Base-by-base conservation (phyloP, 78 protist species). In the Dictyostelium firmibasis region DNA sequence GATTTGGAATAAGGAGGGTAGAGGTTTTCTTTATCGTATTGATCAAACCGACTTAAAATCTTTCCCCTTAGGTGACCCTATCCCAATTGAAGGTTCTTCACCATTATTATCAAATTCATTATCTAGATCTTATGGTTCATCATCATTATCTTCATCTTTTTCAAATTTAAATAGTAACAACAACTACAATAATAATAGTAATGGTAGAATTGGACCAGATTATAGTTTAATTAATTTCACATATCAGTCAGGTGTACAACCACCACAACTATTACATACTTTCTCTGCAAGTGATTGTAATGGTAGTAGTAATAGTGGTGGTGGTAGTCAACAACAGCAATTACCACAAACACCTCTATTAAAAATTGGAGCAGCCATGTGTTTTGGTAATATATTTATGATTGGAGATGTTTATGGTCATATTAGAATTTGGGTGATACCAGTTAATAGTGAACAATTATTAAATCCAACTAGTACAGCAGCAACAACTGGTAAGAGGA, bases 331-430 rank as follows among this genome's bases (percentile, higher is more conserved):
- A 50, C 60, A 70, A 10, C 47, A 84, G 25, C 50, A 27, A 9
- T 5, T 53, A 16, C 62, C 25, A 35, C 29, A 79, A 23, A 47
- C n/a, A 79, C 23, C 50, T 23, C 31, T 64, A 83, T 9, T 67
- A 4, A 84, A 89, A 78, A 89, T 89, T 81, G 93, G 93, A 23
- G 94, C 94, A 31, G 94, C 94, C 9, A 81, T 47, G 72, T 89
- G 76, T n/a, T 89, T 53, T 64, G 83, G 94, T 47, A 89, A 89
- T 81, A 57, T 89, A 89, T 89, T 89, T 70, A 20, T 89, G 35
- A 75, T 81, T 44, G 94, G 94, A 44, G 94, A 89, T 50, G 25
- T 77, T 29, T 81, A 50, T 89, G 94, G 94, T 25, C 72, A 84
- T 10, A 57, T 89, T 31, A 89, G 82, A 67, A 81, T 89, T 25